phyloP scores from a whole-genome alignment of 805 yeast genomes.

The Kazachstania viticola region DNA sequence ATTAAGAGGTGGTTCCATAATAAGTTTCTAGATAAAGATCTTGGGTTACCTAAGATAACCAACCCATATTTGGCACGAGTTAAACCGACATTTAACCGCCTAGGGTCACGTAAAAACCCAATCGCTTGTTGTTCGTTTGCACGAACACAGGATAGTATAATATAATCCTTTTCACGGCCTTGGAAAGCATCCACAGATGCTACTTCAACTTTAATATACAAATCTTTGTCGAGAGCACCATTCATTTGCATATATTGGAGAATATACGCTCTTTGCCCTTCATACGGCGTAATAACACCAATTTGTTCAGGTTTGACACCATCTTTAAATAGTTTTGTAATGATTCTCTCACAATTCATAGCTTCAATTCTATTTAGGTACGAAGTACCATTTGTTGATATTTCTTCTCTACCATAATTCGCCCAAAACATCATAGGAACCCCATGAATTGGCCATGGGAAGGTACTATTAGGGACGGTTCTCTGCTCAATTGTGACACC shows the following conservation, averaged over 20 bases:
- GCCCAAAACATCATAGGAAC: conserved; percentile 97
- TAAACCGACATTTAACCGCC: conserved; percentile 81
- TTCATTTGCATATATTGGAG: conserved; percentile 66
- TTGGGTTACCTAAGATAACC: conserved; percentile 74
- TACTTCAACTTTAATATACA: conserved; percentile 67
- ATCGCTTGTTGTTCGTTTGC: conserved; percentile 64
- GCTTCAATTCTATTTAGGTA: conserved; percentile 83
- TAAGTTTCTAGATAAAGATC: conserved; percentile 54
- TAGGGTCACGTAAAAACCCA: conserved; percentile 75
- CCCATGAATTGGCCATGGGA: conserved; percentile 86
- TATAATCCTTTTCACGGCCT: conserved; percentile 93
- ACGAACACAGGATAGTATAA: conserved; percentile 90
- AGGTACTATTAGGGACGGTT: conserved; percentile 38
- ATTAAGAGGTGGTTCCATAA: conserved; percentile 71
- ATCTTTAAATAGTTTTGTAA: conserved; percentile 60
- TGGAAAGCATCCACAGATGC: conserved; percentile 98
- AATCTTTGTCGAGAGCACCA: conserved; percentile 52
- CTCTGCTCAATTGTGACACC: conserved; percentile 79
- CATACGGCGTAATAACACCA: conserved; percentile 91
- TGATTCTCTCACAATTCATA: conserved; percentile 70
- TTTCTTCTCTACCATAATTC: conserved; percentile 78
- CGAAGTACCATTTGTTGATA: conserved; percentile 70
- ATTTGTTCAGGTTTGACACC: conserved; percentile 74
- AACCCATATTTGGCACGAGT: conserved; percentile 82
- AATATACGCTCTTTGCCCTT: conserved; percentile 81